These are phyloP conservation scores for Rhizopus sp. DNA, from an alignment of 371 early-diverging fungal species.

Conservation along the genomic window DNA sequence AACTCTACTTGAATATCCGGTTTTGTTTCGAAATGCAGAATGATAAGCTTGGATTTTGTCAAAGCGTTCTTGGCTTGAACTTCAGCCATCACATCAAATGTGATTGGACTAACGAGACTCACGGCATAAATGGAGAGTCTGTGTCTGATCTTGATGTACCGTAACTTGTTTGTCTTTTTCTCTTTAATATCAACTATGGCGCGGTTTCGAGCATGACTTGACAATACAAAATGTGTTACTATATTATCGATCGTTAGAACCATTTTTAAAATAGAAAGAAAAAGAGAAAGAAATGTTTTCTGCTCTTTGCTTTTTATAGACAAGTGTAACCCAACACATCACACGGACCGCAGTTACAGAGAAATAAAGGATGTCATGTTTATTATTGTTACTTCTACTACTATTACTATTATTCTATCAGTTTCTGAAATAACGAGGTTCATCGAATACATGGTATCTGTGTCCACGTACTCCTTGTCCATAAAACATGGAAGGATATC, in stretches of 20 bases:
- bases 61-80: slow-evolving; percentile 35
- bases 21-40: slow-evolving; percentile 27
- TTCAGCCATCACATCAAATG: slow-evolving; percentile 43
- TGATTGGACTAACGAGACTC: slow-evolving; percentile 44
- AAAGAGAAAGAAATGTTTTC: slow-evolving; percentile 5
- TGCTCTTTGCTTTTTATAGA: background rate
- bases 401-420: slow-evolving; percentile 12
- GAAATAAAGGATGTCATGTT: background rate
- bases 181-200: slow-evolving; percentile 42
- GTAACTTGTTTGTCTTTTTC: slow-evolving; percentile 34
- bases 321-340: slow-evolving; percentile 1
- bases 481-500: slow-evolving; percentile 73
- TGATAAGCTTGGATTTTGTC: slow-evolving; percentile 32
- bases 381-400: slow-evolving; percentile 5
- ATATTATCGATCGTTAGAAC: slow-evolving; percentile 27
- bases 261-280: slow-evolving; percentile 21
- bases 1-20: slow-evolving; percentile 20
- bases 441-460: slow-evolving; percentile 78
- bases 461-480: slow-evolving; percentile 74
- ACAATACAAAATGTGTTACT: slow-evolving; percentile 38
- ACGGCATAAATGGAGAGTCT: slow-evolving; percentile 45
- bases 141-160: slow-evolving; percentile 48
- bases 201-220: slow-evolving; percentile 40
- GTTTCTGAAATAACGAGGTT: slow-evolving; percentile 67
- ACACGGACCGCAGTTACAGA: slow-evolving; percentile 6